Evolutionary conservation across 495 filamentous ascomycete genomes (phyloP).

Genomic region (Aspergillus cristatus): DNA sequence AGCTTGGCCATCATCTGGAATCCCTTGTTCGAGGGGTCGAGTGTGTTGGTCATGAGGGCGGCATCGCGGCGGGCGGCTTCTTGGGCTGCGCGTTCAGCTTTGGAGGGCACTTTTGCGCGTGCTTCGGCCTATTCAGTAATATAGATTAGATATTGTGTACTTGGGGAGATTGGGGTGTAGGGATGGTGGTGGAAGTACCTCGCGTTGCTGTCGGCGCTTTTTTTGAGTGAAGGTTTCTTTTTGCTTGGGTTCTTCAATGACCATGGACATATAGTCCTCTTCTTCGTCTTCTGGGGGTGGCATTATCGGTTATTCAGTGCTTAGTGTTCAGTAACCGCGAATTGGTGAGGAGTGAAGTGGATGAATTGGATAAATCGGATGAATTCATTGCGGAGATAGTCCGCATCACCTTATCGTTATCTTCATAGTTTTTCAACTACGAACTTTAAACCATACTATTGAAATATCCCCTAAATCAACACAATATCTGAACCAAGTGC

Average conservation of each 20-base stretch:
- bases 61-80: slow-evolving; percentile 63
- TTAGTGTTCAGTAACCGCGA: too few species aligned
- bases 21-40: slow-evolving; percentile 62
- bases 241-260: slow-evolving; percentile 43
- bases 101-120: slow-evolving; percentile 49
- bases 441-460: too few species aligned
- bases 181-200: slow-evolving; percentile 26
- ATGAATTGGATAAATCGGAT: too few species aligned
- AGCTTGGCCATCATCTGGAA: slow-evolving; percentile 95
- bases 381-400: too few species aligned
- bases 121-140: slow-evolving; percentile 29
- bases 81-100: slow-evolving; percentile 67
- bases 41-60: slow-evolving; percentile 61
- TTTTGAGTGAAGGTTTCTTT: slow-evolving; percentile 51
- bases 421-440: too few species aligned
- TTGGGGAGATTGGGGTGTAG: neutral
- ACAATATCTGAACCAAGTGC: too few species aligned
- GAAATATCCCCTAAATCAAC: too few species aligned
- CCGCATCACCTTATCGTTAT: too few species aligned
- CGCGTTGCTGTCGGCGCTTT: slow-evolving; percentile 44
- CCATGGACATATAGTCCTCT: slow-evolving; percentile 61
- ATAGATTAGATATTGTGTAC: slow-evolving; percentile 1
- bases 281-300: slow-evolving; percentile 31
- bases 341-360: too few species aligned
- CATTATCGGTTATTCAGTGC: slow-evolving; percentile 11